Conservation (phyloP, 352 stramenopile species). For the Phytopythium ostracodes region DNA sequence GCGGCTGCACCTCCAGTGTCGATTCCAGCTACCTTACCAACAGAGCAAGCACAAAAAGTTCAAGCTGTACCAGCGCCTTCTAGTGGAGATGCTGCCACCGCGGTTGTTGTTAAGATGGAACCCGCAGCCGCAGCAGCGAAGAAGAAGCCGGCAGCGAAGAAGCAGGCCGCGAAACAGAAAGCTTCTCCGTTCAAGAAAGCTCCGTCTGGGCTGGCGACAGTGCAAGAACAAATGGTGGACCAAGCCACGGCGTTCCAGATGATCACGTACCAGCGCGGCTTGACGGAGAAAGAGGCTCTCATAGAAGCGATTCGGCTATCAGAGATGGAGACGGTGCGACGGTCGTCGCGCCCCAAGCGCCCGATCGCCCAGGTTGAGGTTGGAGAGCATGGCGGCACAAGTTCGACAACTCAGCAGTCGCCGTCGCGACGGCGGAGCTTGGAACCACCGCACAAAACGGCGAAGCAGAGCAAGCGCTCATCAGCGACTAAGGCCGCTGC, state of each 20-base stretch:
- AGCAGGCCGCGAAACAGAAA: conserved; percentile 7
- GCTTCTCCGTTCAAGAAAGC: conserved; percentile 10
- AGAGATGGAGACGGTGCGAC: conserved; percentile 12
- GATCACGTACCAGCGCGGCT: conserved; percentile 25
- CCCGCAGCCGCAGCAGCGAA: background rate
- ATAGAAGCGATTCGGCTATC: conserved; percentile 30
- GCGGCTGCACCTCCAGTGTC: background rate
- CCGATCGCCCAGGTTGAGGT: background rate
- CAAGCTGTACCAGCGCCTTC: background rate
- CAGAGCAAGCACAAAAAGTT: background rate
- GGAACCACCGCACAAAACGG: background rate
- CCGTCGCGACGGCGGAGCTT: background rate
- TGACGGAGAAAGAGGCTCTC: conserved; percentile 28
- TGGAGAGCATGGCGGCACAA: background rate
- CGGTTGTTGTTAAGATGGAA: background rate
- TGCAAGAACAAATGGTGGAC: conserved; percentile 11
- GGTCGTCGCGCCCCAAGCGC: conserved; percentile 11
- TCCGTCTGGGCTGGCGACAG: conserved; percentile 3
- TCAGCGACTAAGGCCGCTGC: background rate
- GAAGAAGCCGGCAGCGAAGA: conserved; percentile 6
- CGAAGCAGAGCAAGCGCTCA: background rate
- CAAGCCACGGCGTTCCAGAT: conserved; percentile 24
- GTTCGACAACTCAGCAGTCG: background rate
- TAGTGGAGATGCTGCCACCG: background rate
- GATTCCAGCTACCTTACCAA: background rate